A percentile compares a stretch with the other conserved stretches of the same genome.
Evolutionary conservation across 202 grass and related monocot genomes (phyloP).

Genomic region (Carex arenaria): DNA sequence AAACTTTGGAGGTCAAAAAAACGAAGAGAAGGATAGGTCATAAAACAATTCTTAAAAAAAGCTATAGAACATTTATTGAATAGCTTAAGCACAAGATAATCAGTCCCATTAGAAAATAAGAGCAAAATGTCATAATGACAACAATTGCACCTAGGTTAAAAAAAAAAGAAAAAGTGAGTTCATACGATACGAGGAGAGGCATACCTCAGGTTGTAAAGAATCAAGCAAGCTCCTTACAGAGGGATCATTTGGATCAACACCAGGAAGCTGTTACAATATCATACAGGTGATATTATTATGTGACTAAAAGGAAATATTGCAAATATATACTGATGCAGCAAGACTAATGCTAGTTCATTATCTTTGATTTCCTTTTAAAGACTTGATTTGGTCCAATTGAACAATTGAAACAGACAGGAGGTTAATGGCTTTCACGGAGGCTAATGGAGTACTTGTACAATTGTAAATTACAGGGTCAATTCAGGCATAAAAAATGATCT

Average conservation of each 20-base stretch:
- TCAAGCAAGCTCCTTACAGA: slow-evolving; percentile 89
- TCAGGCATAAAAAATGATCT: neutral
- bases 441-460: neutral
- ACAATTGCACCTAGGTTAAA: slow-evolving; percentile 2
- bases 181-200: neutral
- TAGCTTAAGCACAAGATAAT: neutral
- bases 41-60: neutral
- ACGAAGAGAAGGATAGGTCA: neutral
- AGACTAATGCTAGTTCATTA: neutral
- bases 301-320: neutral
- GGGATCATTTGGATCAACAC: slow-evolving; percentile 94
- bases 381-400: neutral
- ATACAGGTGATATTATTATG: neutral
- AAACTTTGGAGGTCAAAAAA: neutral
- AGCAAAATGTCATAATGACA: neutral
- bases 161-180: neutral
- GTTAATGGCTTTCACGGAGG: neutral
- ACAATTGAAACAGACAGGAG: neutral
- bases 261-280: slow-evolving; percentile 63
- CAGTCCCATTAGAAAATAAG: neutral
- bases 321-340: slow-evolving; percentile 2
- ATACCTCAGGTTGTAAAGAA: slow-evolving; percentile 77
- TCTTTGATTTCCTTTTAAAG: neutral
- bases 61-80: neutral
- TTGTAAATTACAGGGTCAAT: neutral